phyloP scores from a whole-genome alignment of 1,139 yeast genomes.

The Insectozyma bohioensis region DNA sequence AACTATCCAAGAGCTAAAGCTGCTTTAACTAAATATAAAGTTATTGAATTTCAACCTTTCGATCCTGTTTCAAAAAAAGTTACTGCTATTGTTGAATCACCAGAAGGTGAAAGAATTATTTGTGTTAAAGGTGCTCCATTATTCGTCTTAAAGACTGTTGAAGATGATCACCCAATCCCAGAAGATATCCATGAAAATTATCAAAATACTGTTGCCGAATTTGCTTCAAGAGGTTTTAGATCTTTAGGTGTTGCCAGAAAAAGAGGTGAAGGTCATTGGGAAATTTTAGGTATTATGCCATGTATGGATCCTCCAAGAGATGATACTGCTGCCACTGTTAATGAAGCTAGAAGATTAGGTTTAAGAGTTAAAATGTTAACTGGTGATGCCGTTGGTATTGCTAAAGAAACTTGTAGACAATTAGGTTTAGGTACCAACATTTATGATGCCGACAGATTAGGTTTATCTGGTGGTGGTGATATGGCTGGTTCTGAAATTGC shows the following conservation, averaged over 20 bases:
- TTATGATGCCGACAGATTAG: slow-evolving; percentile 95
- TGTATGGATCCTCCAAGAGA: slow-evolving; percentile 99
- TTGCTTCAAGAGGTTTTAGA: slow-evolving; percentile 98
- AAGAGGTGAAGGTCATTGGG: slow-evolving; percentile 99
- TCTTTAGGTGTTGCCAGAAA: slow-evolving; percentile 98
- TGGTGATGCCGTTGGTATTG: slow-evolving; percentile 99
- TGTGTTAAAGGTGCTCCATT: slow-evolving; percentile 99
- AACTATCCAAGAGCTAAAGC: slow-evolving; percentile 90
- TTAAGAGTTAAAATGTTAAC: slow-evolving; percentile 96
- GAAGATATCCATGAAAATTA: slow-evolving; percentile 94
- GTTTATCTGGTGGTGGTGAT: slow-evolving; percentile 95
- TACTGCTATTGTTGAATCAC: slow-evolving; percentile 91
- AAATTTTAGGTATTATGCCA: slow-evolving; percentile 96
- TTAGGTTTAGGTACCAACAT: slow-evolving; percentile 96
- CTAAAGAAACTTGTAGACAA: slow-evolving; percentile 98
- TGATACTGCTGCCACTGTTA: slow-evolving; percentile 94
- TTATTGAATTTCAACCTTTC: slow-evolving; percentile 93
- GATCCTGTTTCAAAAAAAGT: slow-evolving; percentile 98
- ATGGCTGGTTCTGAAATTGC: slow-evolving; percentile 96
- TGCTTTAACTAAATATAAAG: slow-evolving; percentile 94
- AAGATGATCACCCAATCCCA: slow-evolving; percentile 94
- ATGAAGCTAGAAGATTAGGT: slow-evolving; percentile 92
- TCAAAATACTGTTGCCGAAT: slow-evolving; percentile 96
- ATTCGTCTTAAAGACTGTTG: slow-evolving; percentile 92
- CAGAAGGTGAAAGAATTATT: slow-evolving; percentile 93